Base-by-base conservation (phyloP, 108 stramenopile genomes). In the Cylindrotheca closterium region DNA sequence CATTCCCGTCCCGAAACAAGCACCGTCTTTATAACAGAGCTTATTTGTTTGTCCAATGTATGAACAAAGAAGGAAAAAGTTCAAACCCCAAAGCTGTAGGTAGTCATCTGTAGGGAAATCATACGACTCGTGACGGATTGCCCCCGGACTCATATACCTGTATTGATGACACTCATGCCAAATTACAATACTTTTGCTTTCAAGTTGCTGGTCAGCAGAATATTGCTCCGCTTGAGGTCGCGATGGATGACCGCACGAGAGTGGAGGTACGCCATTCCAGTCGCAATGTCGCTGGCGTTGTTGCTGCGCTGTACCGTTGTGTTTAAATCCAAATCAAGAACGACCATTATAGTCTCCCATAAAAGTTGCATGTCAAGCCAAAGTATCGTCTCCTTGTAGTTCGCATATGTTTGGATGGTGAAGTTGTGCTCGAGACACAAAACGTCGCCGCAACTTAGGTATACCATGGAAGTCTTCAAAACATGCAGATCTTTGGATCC, bases 71-170 rank as follows among this genome's bases (percentile, higher is more conserved):
- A n/a, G n/a, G n/a, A n/a, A n/a, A n/a, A n/a, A n/a, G n/a, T 45
- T 7, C 82, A 37, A 1, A 90, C 33, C 1, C 73, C 77, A 54
- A 78, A 85, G 21, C 78, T 82, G 57, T 81, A 87, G 37, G 57
- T 81, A 87, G 37, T 86, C 83, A 75, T 90, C 88, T 22, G 85
- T 83, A 23, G 67, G 58, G 31, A 47, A 72, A 4, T 78, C 68
- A 67, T 90, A 90, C 10, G 74, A 55, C 57, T 87, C 81, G 52
- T 83, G 81, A 0, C 81, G 67, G 48, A 90, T 83, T 3, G 86
- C 85, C 32, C 84, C 83, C 18, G 88, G 79, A 17, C 77, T 73
- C 84, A 80, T 82, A 59, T 75, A 76, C 5, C 88, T 66, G 60
- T 84, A 49, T 65, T 68, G 17, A 65, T 74, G 30, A 74, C 57